Evolutionary conservation across 2,329 filamentous ascomycete genomes (phyloP).

Genomic region (Emericellopsis cladophorae): DNA sequence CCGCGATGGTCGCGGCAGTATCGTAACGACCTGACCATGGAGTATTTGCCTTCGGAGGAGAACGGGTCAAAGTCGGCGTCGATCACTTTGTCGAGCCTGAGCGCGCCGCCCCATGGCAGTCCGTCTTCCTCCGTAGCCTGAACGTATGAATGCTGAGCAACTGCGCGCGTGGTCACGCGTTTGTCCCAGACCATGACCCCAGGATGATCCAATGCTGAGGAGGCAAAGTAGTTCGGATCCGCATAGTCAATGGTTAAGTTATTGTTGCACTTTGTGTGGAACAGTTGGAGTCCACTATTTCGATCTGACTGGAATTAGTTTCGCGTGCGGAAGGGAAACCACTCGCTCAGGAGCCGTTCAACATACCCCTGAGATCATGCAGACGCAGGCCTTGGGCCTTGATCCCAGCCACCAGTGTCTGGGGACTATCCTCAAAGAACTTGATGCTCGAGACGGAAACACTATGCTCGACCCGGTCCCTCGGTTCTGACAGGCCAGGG

Average conservation of each 20-base stretch:
- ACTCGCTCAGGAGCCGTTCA: not conserved
- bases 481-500: constrained; percentile 40
- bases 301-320: constrained; percentile 22
- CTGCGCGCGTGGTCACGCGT: constrained; percentile 41
- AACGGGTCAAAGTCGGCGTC: constrained; percentile 38
- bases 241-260: constrained; percentile 67
- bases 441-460: constrained; percentile 73
- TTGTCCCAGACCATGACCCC: constrained; percentile 70
- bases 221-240: constrained; percentile 76
- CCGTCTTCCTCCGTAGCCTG: constrained; percentile 48
- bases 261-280: constrained; percentile 55
- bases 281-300: constrained; percentile 33
- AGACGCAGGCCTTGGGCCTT: constrained; percentile 63
- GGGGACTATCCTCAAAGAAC: constrained; percentile 67
- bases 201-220: constrained; percentile 62
- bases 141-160: constrained; percentile 40
- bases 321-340: not conserved
- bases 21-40: constrained; percentile 48
- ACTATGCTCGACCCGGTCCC: constrained; percentile 47
- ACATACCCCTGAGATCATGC: constrained; percentile 63
- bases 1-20: constrained; percentile 52
- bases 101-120: constrained; percentile 48
- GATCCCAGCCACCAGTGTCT: constrained; percentile 63
- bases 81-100: constrained; percentile 45
- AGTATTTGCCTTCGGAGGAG: constrained; percentile 40